These are phyloP conservation scores for Nemania diffusa DNA, from an alignment of 2,329 filamentous ascomycete species.

Conservation along the genomic window DNA sequence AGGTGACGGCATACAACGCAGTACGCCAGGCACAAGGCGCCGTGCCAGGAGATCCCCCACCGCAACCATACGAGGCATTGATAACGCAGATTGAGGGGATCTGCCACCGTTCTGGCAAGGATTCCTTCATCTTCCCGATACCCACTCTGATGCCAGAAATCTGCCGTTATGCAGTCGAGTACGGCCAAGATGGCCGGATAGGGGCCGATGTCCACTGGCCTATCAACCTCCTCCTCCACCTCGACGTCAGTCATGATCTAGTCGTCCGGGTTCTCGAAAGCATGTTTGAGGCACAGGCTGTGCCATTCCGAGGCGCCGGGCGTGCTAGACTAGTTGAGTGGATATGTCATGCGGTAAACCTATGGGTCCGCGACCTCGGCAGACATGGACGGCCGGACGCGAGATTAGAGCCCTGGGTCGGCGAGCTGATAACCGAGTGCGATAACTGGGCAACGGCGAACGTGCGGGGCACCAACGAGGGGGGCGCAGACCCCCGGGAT, in stretches of 20 bases:
- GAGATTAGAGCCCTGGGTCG: conserved; percentile 47
- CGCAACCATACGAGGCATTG: conserved; percentile 76
- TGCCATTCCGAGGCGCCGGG: conserved; percentile 64
- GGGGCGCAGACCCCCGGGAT: conserved; percentile 58
- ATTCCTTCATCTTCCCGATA: conserved; percentile 74
- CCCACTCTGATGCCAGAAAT: conserved; percentile 69
- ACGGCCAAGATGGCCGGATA: conserved; percentile 67
- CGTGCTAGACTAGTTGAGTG: conserved; percentile 65
- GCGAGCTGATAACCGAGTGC: conserved; percentile 59
- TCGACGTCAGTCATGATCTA: conserved; percentile 67
- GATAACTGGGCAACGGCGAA: conserved; percentile 56
- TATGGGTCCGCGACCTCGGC: conserved; percentile 57
- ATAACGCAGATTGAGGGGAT: conserved; percentile 72
- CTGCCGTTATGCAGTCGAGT: conserved; percentile 69
- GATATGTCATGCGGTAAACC: conserved; percentile 60
- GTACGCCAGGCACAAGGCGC: conserved; percentile 53
- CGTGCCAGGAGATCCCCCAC: conserved; percentile 53
- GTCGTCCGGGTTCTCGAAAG: conserved; percentile 66
- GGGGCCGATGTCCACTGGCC: conserved; percentile 68
- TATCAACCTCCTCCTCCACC: conserved; percentile 64
- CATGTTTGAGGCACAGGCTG: conserved; percentile 68
- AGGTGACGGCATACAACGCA: conserved; percentile 54
- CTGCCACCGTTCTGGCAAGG: conserved; percentile 71
- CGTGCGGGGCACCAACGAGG: conserved; percentile 53
- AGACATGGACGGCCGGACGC: conserved; percentile 46